Conservation (phyloP, 495 filamentous ascomycete genomes). For the Aspergillus indologenus region DNA sequence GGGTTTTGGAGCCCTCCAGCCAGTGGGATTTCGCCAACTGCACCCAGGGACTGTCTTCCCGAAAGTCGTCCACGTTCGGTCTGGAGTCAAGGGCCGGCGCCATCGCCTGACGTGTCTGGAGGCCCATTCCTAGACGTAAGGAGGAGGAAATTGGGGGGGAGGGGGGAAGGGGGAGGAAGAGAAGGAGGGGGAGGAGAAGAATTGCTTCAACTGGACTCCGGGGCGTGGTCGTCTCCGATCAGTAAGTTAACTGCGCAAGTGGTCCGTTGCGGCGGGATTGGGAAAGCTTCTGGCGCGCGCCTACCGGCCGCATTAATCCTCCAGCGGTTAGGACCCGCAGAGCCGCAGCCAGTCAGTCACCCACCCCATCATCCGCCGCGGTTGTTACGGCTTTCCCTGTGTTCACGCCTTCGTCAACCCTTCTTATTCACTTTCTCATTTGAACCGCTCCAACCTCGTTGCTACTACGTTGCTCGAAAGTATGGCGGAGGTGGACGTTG, state of each 20-base stretch:
- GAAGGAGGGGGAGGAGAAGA: not conserved
- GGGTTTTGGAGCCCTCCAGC: constrained; percentile 63
- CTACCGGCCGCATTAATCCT: constrained; percentile 15
- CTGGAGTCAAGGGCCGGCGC: constrained; percentile 49
- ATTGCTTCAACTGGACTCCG: constrained; percentile 23
- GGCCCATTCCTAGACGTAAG: constrained; percentile 32
- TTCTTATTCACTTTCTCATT: not conserved
- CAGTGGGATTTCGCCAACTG: constrained; percentile 81
- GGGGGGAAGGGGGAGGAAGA: not conserved
- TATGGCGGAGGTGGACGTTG: constrained; percentile 53
- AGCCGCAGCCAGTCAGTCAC: constrained; percentile 23
- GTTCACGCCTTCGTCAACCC: not conserved
- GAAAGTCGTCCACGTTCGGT: constrained; percentile 63
- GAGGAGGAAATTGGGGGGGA: not conserved
- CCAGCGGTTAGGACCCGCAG: constrained; percentile 27
- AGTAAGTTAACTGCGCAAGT: constrained; percentile 35
- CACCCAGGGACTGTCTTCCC: constrained; percentile 77
- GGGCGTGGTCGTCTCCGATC: constrained; percentile 21
- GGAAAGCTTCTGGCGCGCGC: constrained; percentile 28
- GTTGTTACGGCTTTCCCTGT: not conserved
- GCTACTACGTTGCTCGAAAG: constrained; percentile 10
- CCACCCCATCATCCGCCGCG: constrained; percentile 6
- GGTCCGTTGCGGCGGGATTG: constrained; percentile 20
- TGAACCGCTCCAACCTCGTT: not conserved
- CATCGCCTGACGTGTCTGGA: constrained; percentile 41